Evolutionary conservation across 1,284 basidiomycete species (phyloP), one percentile per base, ranked within the genome.

Genomic region (Moesziomyces antarcticus): DNA sequence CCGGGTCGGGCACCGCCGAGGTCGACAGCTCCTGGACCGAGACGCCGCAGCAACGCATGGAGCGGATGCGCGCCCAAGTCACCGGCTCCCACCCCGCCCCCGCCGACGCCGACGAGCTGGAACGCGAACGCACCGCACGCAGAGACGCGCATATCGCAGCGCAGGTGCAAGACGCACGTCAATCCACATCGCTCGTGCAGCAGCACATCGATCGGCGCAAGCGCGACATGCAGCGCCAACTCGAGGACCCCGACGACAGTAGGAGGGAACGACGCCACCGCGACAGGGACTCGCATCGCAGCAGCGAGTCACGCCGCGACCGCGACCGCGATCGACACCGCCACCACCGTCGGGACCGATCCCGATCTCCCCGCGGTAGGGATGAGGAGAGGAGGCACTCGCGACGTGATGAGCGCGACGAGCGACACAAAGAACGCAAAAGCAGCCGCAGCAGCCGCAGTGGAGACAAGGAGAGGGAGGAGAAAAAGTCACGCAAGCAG

Each of bases 11-110:
- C 16, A 49, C 41, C 9, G 56, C 40, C 3, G 60, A 60, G 40
- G 62, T 47, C 3, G 72, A 80, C 24, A 74, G 66, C 11, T 30
- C 75, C 1, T 81, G 79, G 79, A 80, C 76, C 7, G 79, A 81
- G 52, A 80, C 74, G 20, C 78, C 78, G 2, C 67, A 74, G 30
- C 60, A 80, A 43, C 50, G 74, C 16, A 24, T 53, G 22, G 51
- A 75, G 49, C 66, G 79, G 3, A 60, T 78, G 54, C 64, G 75
- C 33, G 55, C 53, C n/a, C 46, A 35, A 35, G 44, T 48, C 33
- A 54, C 30, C 21, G 57, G 24, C 10, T 53, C 30, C 10, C 30
- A 33, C 30, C 30, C 14, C n/a, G 14, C 47, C 4, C 21, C 16
- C 1, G 16, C 30, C 22, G 46, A 62, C 14, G 51, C 56, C 24